Evolutionary conservation across 371 early-diverging fungal species (phyloP).

Genomic region (Funneliformis caledonium): DNA sequence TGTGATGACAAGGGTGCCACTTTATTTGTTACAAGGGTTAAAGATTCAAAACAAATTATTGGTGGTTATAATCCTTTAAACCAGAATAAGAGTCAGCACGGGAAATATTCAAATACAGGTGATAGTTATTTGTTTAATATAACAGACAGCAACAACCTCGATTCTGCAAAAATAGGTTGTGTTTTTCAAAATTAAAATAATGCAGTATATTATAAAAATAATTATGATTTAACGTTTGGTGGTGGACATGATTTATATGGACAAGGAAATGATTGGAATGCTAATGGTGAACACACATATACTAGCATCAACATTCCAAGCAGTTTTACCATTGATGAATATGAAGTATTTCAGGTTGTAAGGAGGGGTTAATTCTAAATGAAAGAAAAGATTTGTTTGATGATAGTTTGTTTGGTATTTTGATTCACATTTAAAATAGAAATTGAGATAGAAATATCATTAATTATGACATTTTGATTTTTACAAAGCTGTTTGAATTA

Average conservation of each 20-base stretch:
- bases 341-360: slow-evolving; percentile 29
- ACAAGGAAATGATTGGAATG: background rate
- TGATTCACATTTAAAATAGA: no score
- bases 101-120: background rate
- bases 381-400: no score
- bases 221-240: slow-evolving; percentile 11
- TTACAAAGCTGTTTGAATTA: no score
- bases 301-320: background rate
- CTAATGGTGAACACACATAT: background rate
- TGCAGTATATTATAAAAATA: background rate
- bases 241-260: background rate
- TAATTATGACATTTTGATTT: no score
- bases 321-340: slow-evolving; percentile 18
- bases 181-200: background rate
- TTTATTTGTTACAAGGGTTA: no score
- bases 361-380: background rate
- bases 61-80: no score
- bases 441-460: no score
- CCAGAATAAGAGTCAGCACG: no score
- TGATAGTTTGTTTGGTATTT: no score
- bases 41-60: no score
- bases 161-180: background rate
- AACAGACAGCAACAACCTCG: slow-evolving; percentile 12
- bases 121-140: slow-evolving; percentile 29
- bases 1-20: no score